A percentile compares a stretch with the other conserved stretches of the same genome.
Evolutionary conservation across 768 basidiomycete species (phyloP).

Genomic region (Agaricus blazei): DNA sequence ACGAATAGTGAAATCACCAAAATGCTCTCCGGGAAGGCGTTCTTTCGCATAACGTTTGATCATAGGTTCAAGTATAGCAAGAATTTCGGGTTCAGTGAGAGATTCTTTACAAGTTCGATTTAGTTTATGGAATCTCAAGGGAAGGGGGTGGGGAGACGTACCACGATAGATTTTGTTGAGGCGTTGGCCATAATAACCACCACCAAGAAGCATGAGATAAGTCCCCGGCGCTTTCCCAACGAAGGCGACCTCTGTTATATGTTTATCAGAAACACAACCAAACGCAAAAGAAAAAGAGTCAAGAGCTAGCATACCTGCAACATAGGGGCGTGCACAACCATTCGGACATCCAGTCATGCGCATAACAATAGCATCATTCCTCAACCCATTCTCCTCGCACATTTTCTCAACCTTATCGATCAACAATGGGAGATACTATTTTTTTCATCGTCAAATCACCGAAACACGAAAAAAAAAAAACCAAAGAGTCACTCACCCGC

Average conservation of each 20-base stretch:
- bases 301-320: slow-evolving; percentile 57
- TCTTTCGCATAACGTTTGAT: slow-evolving; percentile 92
- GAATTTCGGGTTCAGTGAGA: slow-evolving; percentile 87
- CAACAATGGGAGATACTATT: slow-evolving; percentile 84
- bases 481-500: slow-evolving; percentile 29
- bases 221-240: slow-evolving; percentile 93
- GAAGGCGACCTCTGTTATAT: slow-evolving; percentile 78
- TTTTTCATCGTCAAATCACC: background rate
- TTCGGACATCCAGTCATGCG: slow-evolving; percentile 98
- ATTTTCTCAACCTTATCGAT: slow-evolving; percentile 94
- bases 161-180: slow-evolving; percentile 95
- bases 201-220: slow-evolving; percentile 94
- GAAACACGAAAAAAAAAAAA: background rate
- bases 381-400: slow-evolving; percentile 87
- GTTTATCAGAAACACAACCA: slow-evolving; percentile 1
- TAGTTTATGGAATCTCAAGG: background rate
- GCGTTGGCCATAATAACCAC: slow-evolving; percentile 91
- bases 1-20: slow-evolving; percentile 94
- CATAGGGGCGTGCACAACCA: slow-evolving; percentile 89
- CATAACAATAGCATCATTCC: slow-evolving; percentile 96
- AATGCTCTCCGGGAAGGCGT: slow-evolving; percentile 80
- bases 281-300: background rate
- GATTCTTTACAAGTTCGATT: too few species aligned
- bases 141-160: slow-evolving; percentile 20
- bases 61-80: slow-evolving; percentile 87